Evolutionary conservation across 139 green algal genomes (phyloP).

Genomic region (Choricystis sp.): DNA sequence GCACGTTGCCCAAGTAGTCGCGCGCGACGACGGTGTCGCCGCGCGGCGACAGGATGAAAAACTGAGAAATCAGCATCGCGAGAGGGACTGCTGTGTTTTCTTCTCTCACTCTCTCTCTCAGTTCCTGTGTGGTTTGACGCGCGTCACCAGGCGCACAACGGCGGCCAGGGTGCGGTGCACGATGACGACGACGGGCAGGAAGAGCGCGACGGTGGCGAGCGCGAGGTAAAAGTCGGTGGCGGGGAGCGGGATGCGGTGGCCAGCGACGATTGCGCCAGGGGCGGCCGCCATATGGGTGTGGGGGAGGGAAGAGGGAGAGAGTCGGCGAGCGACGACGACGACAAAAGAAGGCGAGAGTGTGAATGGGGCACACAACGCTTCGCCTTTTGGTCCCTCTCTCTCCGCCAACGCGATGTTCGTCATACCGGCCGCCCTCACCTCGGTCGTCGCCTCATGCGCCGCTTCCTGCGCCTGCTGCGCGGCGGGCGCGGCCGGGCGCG

Average conservation of each 20-base stretch:
- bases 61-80: constrained; percentile 64
- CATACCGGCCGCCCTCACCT: background rate
- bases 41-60: constrained; percentile 76
- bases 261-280: too few relatives aligned
- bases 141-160: constrained; percentile 3
- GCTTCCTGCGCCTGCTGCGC: background rate
- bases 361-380: too few relatives aligned
- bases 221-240: constrained; percentile 22
- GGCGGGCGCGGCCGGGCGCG: too few relatives aligned
- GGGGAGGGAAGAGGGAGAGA: too few relatives aligned
- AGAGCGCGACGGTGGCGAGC: constrained; percentile 21
- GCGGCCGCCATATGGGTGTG: too few relatives aligned
- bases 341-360: too few relatives aligned
- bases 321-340: too few relatives aligned
- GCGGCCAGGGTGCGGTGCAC: constrained; percentile 13
- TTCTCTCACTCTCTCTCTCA: background rate
- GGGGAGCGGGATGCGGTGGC: constrained; percentile 32
- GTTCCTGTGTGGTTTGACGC: constrained; percentile 6
- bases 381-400: too few relatives aligned
- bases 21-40: constrained; percentile 82
- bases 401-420: background rate
- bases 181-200: constrained; percentile 27
- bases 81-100: background rate
- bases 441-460: background rate
- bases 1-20: constrained; percentile 80